Percentiles rank a stretch among this genome's conserved stretches.
Conservation (phyloP, 192 early-diverging fungal species). For the Backusella circina region DNA sequence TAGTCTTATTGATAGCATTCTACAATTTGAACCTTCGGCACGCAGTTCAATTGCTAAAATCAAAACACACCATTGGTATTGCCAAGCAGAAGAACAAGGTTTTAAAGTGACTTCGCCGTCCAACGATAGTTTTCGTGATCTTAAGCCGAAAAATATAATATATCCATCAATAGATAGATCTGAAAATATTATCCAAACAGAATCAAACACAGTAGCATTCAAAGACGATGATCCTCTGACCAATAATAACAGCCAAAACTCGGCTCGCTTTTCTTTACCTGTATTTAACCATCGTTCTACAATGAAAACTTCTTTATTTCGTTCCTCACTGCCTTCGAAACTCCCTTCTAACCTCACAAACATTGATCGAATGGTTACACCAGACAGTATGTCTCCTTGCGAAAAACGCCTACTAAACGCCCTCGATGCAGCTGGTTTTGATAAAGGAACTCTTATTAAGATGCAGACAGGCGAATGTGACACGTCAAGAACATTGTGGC, state of each 20-base stretch:
- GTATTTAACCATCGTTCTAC: conserved; percentile 2
- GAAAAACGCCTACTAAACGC: conserved; percentile 4
- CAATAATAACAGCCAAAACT: background rate
- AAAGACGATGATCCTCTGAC: background rate
- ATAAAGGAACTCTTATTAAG: conserved; percentile 49
- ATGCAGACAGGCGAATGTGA: conserved; percentile 57
- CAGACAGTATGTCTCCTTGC: background rate
- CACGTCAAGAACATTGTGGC: conserved; percentile 62
- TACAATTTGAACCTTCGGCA: conserved; percentile 62
- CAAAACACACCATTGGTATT: conserved; percentile 57
- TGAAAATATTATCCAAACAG: background rate
- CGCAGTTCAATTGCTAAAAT: conserved; percentile 63
- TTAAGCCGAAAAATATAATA: background rate
- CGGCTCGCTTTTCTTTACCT: conserved; percentile 15
- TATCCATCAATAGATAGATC: background rate
- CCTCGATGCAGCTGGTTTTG: conserved; percentile 46
- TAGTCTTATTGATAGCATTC: conserved; percentile 60
- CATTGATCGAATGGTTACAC: background rate
- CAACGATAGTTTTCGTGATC: background rate
- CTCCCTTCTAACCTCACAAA: conserved; percentile 14
- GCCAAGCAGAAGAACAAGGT: background rate
- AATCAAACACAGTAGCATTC: background rate
- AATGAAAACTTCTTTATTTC: conserved; percentile 12
- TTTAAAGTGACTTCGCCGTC: conserved; percentile 15
- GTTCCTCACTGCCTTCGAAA: conserved; percentile 28